Conservation (phyloP, 2,329 filamentous ascomycete genomes). For the Fusarium foetens region DNA sequence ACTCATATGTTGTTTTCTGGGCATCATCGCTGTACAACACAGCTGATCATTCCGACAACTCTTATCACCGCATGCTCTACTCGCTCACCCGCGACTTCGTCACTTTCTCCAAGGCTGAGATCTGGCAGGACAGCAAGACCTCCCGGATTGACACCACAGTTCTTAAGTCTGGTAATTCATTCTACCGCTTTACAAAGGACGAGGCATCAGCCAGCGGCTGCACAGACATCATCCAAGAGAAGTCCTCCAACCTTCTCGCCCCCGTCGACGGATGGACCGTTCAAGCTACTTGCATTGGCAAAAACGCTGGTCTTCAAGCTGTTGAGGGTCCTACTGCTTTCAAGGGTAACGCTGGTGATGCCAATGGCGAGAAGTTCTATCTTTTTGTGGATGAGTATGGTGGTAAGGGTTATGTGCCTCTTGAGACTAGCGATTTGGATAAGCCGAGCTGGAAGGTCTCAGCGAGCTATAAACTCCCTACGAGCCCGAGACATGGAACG, state of each 20-base stretch:
- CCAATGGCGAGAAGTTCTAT: conserved; percentile 63
- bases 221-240: conserved; percentile 64
- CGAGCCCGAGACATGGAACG: conserved; percentile 63
- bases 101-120: conserved; percentile 57
- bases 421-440: conserved; percentile 61
- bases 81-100: conserved; percentile 61
- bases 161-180: conserved; percentile 53
- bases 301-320: conserved; percentile 57
- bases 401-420: conserved; percentile 62
- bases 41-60: conserved; percentile 52
- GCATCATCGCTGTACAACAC: conserved; percentile 57
- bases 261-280: conserved; percentile 56
- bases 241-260: conserved; percentile 54
- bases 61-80: conserved; percentile 65
- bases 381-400: conserved; percentile 66
- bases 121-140: conserved; percentile 63
- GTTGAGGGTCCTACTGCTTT: conserved; percentile 65
- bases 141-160: conserved; percentile 65
- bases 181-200: conserved; percentile 66
- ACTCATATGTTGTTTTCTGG: conserved; percentile 60
- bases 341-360: conserved; percentile 60
- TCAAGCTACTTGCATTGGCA: conserved; percentile 60
- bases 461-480: conserved; percentile 56
- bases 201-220: conserved; percentile 63
- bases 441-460: conserved; percentile 61